A percentile compares a stretch with the other conserved stretches of the same genome.
phyloP scores from a whole-genome alignment of 2,329 filamentous ascomycete genomes.

The Apiospora rasikravindrae region DNA sequence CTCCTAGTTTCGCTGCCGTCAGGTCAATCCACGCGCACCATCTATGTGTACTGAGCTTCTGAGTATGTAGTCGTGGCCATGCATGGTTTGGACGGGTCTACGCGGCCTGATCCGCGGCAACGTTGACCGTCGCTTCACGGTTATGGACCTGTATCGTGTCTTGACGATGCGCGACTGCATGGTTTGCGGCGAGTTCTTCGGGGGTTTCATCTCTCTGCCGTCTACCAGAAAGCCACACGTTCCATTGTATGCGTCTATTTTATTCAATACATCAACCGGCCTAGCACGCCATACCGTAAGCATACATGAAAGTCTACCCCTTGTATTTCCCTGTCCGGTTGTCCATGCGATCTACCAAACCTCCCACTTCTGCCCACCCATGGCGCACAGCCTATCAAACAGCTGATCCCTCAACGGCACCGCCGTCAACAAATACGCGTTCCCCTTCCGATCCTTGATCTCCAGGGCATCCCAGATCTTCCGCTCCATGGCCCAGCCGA shows the following conservation, averaged over 20 bases:
- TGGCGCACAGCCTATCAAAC: slow-evolving; percentile 80
- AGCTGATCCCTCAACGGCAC: slow-evolving; percentile 75
- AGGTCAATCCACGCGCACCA: not conserved
- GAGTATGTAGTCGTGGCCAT: not conserved
- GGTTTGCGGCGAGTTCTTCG: not conserved
- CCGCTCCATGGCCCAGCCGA: slow-evolving; percentile 77
- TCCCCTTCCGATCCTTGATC: slow-evolving; percentile 62
- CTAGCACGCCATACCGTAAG: too few species aligned
- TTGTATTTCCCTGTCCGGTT: too few species aligned
- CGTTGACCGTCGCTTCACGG: not conserved
- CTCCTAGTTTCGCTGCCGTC: not conserved
- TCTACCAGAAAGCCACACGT: not conserved
- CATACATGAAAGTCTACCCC: too few species aligned
- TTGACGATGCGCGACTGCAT: not conserved
- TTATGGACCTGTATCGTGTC: not conserved
- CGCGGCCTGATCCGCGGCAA: not conserved
- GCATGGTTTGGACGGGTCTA: not conserved
- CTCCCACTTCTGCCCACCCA: slow-evolving; percentile 85
- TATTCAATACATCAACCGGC: too few species aligned
- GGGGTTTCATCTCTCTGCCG: not conserved
- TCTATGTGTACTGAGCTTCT: not conserved
- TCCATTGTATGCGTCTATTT: too few species aligned
- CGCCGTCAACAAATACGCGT: slow-evolving; percentile 69
- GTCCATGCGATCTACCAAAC: slow-evolving; percentile 56
- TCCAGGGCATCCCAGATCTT: slow-evolving; percentile 79